Evolutionary conservation across 305 asterid genomes (phyloP).

Genomic region (Fraxinus platypoda): DNA sequence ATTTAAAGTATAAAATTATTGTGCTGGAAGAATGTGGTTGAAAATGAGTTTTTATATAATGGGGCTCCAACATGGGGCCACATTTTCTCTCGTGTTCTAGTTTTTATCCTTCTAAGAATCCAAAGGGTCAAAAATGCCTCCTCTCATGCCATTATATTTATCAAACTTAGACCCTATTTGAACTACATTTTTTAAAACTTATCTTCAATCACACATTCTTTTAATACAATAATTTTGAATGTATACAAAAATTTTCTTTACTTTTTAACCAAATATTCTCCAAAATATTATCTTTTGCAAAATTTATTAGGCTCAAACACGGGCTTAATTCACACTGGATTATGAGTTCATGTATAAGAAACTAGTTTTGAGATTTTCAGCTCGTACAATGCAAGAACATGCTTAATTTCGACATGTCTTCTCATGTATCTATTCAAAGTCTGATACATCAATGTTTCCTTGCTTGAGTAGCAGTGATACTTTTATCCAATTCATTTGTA

Average conservation of each 20-base stretch:
- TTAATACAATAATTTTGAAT: background rate
- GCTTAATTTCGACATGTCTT: background rate
- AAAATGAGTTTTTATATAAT: too few relatives aligned
- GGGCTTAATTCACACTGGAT: background rate
- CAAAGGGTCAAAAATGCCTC: conserved; percentile 10
- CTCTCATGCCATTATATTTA: background rate
- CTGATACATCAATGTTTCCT: background rate
- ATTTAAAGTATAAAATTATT: too few relatives aligned
- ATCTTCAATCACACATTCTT: background rate
- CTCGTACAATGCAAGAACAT: background rate
- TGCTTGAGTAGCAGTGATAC: background rate
- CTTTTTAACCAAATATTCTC: background rate
- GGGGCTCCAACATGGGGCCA: background rate
- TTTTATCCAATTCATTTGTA: background rate
- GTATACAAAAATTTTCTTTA: too few relatives aligned
- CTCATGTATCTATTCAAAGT: background rate
- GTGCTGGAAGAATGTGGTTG: too few relatives aligned
- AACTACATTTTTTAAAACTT: background rate
- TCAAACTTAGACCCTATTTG: background rate
- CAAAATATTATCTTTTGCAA: background rate
- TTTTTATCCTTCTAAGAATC: conserved; percentile 13
- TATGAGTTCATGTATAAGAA: background rate
- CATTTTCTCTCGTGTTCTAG: background rate
- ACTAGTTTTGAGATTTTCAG: background rate
- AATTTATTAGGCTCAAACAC: background rate